Conservation (phyloP, 257 asterid species). For the Solanum commersonii region DNA sequence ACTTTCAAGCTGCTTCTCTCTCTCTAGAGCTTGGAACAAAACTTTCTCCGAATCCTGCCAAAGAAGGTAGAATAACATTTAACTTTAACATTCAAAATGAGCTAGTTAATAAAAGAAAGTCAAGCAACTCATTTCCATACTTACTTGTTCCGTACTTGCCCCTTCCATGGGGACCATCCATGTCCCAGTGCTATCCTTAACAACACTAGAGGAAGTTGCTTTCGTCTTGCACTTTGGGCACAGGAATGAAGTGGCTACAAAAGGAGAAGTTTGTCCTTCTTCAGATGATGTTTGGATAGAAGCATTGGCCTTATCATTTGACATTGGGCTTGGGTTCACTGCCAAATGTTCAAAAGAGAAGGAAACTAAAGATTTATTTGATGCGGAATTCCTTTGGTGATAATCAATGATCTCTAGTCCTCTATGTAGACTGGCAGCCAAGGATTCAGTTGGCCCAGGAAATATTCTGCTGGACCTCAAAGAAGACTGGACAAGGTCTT, state of each 20-base stretch:
- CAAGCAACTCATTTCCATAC: slow-evolving; percentile 9
- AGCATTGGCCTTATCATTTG: slow-evolving; percentile 41
- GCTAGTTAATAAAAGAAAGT: background rate
- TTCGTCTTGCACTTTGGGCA: slow-evolving; percentile 53
- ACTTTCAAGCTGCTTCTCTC: slow-evolving; percentile 57
- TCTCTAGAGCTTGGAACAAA: slow-evolving; percentile 20
- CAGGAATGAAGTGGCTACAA: slow-evolving; percentile 26
- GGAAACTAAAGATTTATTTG: slow-evolving; percentile 67
- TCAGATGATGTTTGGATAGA: slow-evolving; percentile 40
- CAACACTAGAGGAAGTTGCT: slow-evolving; percentile 21
- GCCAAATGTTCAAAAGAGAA: slow-evolving; percentile 91
- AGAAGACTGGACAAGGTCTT: slow-evolving; percentile 42
- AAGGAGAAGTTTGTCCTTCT: slow-evolving; percentile 22
- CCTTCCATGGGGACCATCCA: slow-evolving; percentile 23
- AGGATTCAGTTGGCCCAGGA: slow-evolving; percentile 66
- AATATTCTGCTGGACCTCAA: slow-evolving; percentile 69
- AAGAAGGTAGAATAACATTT: background rate
- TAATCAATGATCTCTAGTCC: slow-evolving; percentile 77
- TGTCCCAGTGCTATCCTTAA: slow-evolving; percentile 25
- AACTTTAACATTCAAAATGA: background rate
- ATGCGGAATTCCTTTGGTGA: slow-evolving; percentile 67
- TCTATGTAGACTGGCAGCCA: slow-evolving; percentile 87
- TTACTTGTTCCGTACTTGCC: slow-evolving; percentile 18
- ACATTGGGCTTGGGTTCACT: slow-evolving; percentile 35
- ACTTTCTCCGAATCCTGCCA: slow-evolving; percentile 40